Conservation (phyloP, 371 early-diverging fungal species). For the Nematocida sp. region DNA sequence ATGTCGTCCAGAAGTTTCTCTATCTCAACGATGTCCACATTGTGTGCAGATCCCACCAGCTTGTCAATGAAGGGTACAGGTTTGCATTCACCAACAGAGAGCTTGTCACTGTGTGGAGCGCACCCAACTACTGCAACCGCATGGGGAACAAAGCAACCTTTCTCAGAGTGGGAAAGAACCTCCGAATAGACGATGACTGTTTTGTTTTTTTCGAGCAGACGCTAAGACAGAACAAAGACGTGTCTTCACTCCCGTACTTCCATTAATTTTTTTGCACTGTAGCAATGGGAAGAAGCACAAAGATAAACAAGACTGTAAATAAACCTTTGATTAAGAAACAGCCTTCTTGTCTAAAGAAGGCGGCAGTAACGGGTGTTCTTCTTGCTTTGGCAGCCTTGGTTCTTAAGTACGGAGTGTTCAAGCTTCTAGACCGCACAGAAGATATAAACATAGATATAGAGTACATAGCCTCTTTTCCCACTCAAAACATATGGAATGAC, state of each 20-base stretch:
- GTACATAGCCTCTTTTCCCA: conserved; percentile 36
- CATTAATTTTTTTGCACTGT: conserved; percentile 14
- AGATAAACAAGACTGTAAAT: background rate
- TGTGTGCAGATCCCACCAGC: conserved; percentile 64
- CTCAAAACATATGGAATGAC: background rate
- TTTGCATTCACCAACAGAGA: conserved; percentile 59
- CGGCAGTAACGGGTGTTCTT: background rate
- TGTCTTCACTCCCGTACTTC: conserved; percentile 39
- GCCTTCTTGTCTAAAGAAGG: background rate
- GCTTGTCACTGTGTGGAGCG: conserved; percentile 65
- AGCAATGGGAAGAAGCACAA: background rate
- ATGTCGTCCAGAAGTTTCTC: conserved; percentile 61
- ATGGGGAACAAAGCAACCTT: conserved; percentile 63
- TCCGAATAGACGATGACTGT: conserved; percentile 45
- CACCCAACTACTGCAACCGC: conserved; percentile 64
- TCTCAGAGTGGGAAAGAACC: conserved; percentile 53
- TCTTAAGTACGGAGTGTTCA: background rate
- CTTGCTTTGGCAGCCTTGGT: background rate
- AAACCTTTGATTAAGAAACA: background rate
- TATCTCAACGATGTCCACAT: conserved; percentile 57
- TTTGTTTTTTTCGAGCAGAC: conserved; percentile 56
- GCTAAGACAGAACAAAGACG: conserved; percentile 27
- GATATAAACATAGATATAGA: conserved; percentile 18
- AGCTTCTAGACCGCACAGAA: background rate
- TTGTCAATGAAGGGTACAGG: conserved; percentile 64